A percentile compares a stretch with the other conserved stretches of the same genome.
Evolutionary conservation across 1,284 basidiomycete species (phyloP).

Genomic region (Ustilago vetiveriae): DNA sequence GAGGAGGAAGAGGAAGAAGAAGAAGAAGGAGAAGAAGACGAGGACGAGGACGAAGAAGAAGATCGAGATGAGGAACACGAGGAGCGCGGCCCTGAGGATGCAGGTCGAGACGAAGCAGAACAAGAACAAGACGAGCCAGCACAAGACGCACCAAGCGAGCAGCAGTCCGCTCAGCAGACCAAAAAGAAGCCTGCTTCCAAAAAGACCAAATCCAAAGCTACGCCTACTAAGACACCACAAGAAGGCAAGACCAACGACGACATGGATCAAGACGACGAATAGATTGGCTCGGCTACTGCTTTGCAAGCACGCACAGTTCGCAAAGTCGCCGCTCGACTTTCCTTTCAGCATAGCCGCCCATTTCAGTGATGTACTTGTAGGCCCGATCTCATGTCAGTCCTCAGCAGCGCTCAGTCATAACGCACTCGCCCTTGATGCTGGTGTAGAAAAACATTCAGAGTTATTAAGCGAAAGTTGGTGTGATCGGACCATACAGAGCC

Average conservation of each 20-base stretch:
- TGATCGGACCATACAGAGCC: no score
- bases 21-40: conserved; percentile 24
- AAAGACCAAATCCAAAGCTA: conserved; percentile 20
- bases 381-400: background rate
- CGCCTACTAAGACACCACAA: background rate
- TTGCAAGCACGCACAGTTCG: background rate
- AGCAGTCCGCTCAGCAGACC: conserved; percentile 5
- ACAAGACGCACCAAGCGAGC: conserved; percentile 1
- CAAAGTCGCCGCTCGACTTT: no score
- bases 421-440: no score
- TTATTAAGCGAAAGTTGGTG: no score
- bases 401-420: no score
- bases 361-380: conserved; percentile 12
- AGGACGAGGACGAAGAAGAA: conserved; percentile 7
- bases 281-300: background rate
- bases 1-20: conserved; percentile 23
- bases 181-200: conserved; percentile 16
- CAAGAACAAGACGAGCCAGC: conserved; percentile 3
- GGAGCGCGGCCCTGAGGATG: conserved; percentile 12
- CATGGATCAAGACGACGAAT: conserved; percentile 32
- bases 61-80: conserved; percentile 3
- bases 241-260: conserved; percentile 4
- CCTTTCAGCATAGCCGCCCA: no score
- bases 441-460: no score
- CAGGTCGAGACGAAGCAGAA: conserved; percentile 16